Evolutionary conservation across 2,329 filamentous ascomycete genomes (phyloP), one percentile per base, ranked within the genome.

Genomic region (Arthrinium puccinioides): DNA sequence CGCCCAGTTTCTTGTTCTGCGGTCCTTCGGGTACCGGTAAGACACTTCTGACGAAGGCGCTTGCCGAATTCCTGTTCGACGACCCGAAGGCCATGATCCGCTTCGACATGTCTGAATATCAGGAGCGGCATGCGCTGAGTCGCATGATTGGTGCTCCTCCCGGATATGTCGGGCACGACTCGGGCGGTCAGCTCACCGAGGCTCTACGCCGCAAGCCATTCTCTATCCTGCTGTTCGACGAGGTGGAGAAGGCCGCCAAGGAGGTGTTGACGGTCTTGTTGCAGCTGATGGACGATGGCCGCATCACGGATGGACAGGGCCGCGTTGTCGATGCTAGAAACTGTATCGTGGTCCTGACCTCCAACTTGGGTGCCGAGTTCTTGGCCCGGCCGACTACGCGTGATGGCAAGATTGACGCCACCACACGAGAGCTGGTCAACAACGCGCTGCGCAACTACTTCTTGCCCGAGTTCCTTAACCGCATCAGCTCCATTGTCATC

Each of bases 71-170:
- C 69, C 72, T 98, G 20, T 98, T 98, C 67, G 92, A 98, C 57
- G 92, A 98, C 51, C 68, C 90, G 19, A 96, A 96, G 69, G 72
- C 90, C 23, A 97, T 98, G 92, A 95, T 98, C 52, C 84, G 92
- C 26, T 94, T 98, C 67, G 92, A 98, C 60, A 98, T 98, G 92
- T 97, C 90, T 5, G 92, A 98, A 63, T 98, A 98, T 62, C 94
- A 98, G 63, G 92, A 98, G 64, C 83, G 90, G 5, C 92, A 98
- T 60, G 84, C 90, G 1, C 76, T 98, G 11, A 94, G 87, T 59
- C 81, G 92, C 43, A 96, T 98, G 87, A 98, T 98, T 51, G 92
- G 92, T 58, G 89, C 92, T 15, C 92, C 92, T 15, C 92, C 92
- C 5, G 92, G 92, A 46, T 98, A 98, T 50, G 89, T 98, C 42